Evolutionary conservation across 164 flowering plant species (phyloP).

Genomic region (Pachysandra terminalis): DNA sequence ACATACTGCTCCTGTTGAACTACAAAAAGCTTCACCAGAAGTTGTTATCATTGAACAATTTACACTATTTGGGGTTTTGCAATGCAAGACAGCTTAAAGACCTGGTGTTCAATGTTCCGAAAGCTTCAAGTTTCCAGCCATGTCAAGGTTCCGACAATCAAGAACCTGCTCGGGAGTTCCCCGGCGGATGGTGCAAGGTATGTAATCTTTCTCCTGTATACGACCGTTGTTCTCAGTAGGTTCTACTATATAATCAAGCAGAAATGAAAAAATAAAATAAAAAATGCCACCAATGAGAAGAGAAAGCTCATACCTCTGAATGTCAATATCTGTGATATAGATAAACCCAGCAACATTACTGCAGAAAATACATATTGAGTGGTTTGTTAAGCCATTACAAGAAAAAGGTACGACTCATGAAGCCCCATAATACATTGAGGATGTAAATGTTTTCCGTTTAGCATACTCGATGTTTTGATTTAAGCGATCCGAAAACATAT

Average conservation of each 20-base stretch:
- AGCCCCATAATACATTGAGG: background rate
- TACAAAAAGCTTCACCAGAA: too few relatives aligned
- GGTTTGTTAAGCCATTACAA: constrained; percentile 3
- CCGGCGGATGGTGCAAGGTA: constrained; percentile 90
- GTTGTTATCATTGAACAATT: too few relatives aligned
- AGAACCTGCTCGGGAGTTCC: constrained; percentile 72
- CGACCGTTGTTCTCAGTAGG: background rate
- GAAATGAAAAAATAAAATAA: too few relatives aligned
- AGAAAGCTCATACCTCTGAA: constrained; percentile 55
- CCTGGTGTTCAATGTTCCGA: too few relatives aligned
- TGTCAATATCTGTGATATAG: constrained; percentile 71
- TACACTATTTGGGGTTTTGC: too few relatives aligned
- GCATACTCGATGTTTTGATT: too few relatives aligned
- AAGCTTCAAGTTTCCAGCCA: constrained; percentile 70
- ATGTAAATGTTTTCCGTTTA: too few relatives aligned
- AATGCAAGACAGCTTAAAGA: too few relatives aligned
- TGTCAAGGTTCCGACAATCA: constrained; percentile 68
- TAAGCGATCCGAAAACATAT: too few relatives aligned
- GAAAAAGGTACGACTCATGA: background rate
- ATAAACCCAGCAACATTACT: constrained; percentile 91
- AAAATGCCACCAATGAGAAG: background rate
- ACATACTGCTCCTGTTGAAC: too few relatives aligned
- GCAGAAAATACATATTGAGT: constrained; percentile 22
- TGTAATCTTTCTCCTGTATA: constrained; percentile 65
- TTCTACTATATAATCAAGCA: background rate